Base-by-base conservation (phyloP, 371 early-diverging fungal species). In the Lichtheimia ornata region DNA sequence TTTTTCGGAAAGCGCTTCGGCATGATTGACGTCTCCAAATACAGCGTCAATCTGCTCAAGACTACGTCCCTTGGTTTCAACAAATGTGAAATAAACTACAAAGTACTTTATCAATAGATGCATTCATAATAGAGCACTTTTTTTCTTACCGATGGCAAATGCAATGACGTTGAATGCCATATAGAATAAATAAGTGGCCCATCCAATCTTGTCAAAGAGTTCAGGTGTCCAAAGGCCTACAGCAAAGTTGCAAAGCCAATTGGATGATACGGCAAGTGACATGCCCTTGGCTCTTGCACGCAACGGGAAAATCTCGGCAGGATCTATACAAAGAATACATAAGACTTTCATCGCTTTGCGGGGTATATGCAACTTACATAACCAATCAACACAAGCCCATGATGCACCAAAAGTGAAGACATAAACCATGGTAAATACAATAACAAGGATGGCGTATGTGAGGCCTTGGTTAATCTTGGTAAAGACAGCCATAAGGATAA, bases 241-340 rank as follows among this genome's bases (percentile, higher is more conserved):
- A 15, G 67, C 71, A 62, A 72, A 76, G 62, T 83, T 84, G 35
- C 66, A 65, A 2, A 74, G 35, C 85, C 85, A 89, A 74, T 88
- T 88, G 61, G 87, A 76, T 40, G 84, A 76, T 28, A 85, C 87
- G 40, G 83, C 71, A 28, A 74, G 59, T 6, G 69, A 61, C 72
- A 72, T 74, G 22, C 75, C 71, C 58, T 74, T 72, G 28, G 73
- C 71, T 58, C 79, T 64, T 15, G 72, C 64, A 22, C 75, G 73
- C 54, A 74, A 63, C 1, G 78, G 74, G 51, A 72, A 85, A 64
- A 89, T 83, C 62, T 89, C 89, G 18, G 87, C 81, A 65, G 85
- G 85, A 63, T 85, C 75, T 72, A 43, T 20, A 0, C 11, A 35
- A 30, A 22, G 14, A 30, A 13, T 30, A 3, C 1, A 22, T 35